phyloP scores from a whole-genome alignment of 805 yeast genomes.

The Ogataea ramenticola region DNA sequence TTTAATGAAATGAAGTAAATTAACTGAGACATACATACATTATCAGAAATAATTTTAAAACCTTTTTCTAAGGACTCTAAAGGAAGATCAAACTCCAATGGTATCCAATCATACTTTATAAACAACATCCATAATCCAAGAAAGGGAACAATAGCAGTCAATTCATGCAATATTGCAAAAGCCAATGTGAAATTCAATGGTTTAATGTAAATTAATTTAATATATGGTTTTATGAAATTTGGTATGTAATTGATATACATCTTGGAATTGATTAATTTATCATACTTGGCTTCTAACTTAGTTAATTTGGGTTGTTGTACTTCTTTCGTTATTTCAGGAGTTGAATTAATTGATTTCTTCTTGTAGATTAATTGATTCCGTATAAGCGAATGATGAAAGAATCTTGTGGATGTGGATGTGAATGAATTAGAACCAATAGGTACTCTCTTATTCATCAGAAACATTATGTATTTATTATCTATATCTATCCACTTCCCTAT shows the following conservation, averaged over 20 bases:
- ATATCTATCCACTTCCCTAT: no score
- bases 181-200: constrained; percentile 35
- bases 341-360: no score
- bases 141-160: constrained; percentile 47
- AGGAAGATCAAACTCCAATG: constrained; percentile 41
- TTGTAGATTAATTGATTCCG: no score
- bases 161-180: constrained; percentile 43
- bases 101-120: constrained; percentile 34
- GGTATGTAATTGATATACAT: background rate
- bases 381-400: no score
- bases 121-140: constrained; percentile 43
- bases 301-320: background rate
- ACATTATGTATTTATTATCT: no score
- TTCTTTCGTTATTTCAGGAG: background rate
- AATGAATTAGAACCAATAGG: no score
- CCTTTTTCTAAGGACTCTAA: constrained; percentile 43
- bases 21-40: constrained; percentile 19
- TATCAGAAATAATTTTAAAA: constrained; percentile 35
- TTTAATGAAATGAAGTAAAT: no score
- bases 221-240: background rate
- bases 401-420: no score
- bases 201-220: background rate
- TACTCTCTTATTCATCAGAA: no score
- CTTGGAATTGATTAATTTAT: background rate
- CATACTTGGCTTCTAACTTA: background rate